phyloP scores from a whole-genome alignment of 2,329 filamentous ascomycete species.

The Phaeosphaeria sp. region DNA sequence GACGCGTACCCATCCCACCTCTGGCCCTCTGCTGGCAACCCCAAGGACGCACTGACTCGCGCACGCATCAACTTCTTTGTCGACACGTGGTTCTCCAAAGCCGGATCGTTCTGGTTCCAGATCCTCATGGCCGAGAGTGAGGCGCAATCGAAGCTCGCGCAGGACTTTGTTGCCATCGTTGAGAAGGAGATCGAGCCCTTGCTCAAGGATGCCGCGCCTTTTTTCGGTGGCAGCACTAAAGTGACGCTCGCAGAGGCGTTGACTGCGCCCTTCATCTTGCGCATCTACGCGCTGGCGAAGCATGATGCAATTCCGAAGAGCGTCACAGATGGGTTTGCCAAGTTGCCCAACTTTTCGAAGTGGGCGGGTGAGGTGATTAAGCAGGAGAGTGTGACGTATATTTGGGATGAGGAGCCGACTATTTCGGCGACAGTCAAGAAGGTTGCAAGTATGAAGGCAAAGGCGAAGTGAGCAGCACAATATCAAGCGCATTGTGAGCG shows the following conservation, averaged over 20 bases:
- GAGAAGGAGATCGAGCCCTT: conserved; percentile 77
- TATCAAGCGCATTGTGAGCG: background rate
- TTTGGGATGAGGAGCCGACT: conserved; percentile 39
- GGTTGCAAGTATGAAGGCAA: conserved; percentile 34
- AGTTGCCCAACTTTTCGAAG: conserved; percentile 70
- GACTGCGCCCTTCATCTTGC: conserved; percentile 70
- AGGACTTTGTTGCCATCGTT: conserved; percentile 62
- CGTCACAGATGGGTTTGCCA: conserved; percentile 56
- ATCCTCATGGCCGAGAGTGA: conserved; percentile 57
- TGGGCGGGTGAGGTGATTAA: conserved; percentile 68
- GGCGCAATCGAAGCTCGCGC: conserved; percentile 55
- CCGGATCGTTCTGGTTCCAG: conserved; percentile 57
- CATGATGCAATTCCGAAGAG: conserved; percentile 60
- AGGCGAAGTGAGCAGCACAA: conserved; percentile 13
- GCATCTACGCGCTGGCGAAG: conserved; percentile 63
- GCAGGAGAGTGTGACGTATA: conserved; percentile 68
- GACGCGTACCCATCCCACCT: conserved; percentile 74
- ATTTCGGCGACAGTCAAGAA: conserved; percentile 27
- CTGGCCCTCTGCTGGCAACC: conserved; percentile 61
- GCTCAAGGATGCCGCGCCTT: conserved; percentile 56
- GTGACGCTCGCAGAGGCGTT: conserved; percentile 76
- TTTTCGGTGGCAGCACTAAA: conserved; percentile 54
- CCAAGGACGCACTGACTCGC: conserved; percentile 64
- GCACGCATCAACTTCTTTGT: conserved; percentile 75
- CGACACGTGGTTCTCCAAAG: conserved; percentile 71